Conservation (phyloP, 1,284 basidiomycete genomes). For the Apiotrichum mycotoxinovorans region DNA sequence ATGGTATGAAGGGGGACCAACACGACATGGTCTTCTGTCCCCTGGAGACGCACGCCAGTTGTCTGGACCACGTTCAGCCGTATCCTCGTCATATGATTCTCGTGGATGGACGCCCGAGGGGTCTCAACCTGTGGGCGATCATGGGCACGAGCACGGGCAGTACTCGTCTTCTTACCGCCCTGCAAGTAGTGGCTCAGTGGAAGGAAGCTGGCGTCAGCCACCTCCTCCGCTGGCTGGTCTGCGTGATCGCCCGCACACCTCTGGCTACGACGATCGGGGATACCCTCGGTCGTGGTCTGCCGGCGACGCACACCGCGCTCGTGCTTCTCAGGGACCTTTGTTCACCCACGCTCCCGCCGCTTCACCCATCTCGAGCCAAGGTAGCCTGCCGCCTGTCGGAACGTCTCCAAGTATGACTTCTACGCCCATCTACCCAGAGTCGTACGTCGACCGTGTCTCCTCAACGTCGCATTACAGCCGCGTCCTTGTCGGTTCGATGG, state of each 20-base stretch:
- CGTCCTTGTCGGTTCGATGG: slow-evolving; percentile 81
- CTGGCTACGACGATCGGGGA: slow-evolving; percentile 9
- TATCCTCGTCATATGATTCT: background rate
- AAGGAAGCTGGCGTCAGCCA: slow-evolving; percentile 4
- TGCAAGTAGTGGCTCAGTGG: background rate
- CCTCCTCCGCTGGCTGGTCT: background rate
- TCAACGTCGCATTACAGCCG: slow-evolving; percentile 69
- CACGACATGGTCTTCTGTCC: background rate
- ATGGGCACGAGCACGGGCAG: background rate
- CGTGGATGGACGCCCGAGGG: slow-evolving; percentile 12
- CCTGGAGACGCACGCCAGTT: background rate
- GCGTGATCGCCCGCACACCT: slow-evolving; percentile 1
- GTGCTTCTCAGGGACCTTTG: slow-evolving; percentile 2
- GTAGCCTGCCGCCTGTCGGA: slow-evolving; percentile 2
- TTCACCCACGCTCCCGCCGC: slow-evolving; percentile 9
- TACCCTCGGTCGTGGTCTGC: slow-evolving; percentile 11
- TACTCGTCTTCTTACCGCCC: slow-evolving; percentile 3
- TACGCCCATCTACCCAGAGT: slow-evolving; percentile 10
- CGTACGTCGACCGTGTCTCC: slow-evolving; percentile 35
- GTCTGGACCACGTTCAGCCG: background rate
- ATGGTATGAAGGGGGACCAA: background rate
- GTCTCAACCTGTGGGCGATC: background rate
- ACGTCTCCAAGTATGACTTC: slow-evolving; percentile 7
- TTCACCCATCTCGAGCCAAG: slow-evolving; percentile 4
- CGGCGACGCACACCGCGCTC: slow-evolving; percentile 5